phyloP scores from a whole-genome alignment of 148 eudicot genomes.

The Drosera capensis region DNA sequence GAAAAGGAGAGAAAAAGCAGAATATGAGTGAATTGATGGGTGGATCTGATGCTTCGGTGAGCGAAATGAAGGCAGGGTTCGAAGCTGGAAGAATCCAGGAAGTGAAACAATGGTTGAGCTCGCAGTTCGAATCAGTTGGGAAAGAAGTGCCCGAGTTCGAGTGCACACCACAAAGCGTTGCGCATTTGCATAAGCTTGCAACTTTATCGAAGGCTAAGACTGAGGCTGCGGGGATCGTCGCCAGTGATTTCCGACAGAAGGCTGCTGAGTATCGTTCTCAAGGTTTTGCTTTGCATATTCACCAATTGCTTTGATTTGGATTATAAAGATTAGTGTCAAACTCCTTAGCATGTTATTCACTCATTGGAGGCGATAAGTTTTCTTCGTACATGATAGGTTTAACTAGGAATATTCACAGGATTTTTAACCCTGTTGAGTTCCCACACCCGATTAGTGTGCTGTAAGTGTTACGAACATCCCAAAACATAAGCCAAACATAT shows the following conservation, averaged over 20 bases:
- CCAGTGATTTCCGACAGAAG: slow-evolving; percentile 81
- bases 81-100: slow-evolving; percentile 76
- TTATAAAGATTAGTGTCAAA: no score
- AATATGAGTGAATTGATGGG: slow-evolving; percentile 48
- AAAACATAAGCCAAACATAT: no score
- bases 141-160: slow-evolving; percentile 90
- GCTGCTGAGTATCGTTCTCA: slow-evolving; percentile 81
- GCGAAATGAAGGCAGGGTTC: slow-evolving; percentile 38
- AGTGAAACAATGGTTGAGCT: slow-evolving; percentile 77
- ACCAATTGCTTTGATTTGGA: no score
- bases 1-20: slow-evolving; percentile 10
- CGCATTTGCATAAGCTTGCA: slow-evolving; percentile 75
- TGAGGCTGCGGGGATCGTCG: slow-evolving; percentile 82
- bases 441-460: no score
- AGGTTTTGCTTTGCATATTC: no score
- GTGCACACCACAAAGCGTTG: slow-evolving; percentile 74
- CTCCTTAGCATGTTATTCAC: no score
- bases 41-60: slow-evolving; percentile 28
- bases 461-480: no score
- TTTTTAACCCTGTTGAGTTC: no score
- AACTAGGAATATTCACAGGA: no score
- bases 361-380: no score
- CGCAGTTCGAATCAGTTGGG: slow-evolving; percentile 76
- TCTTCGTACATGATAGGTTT: no score
- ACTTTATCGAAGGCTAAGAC: slow-evolving; percentile 81